A percentile compares a stretch with the other conserved stretches of the same genome.
Conservation (phyloP, 2,329 filamentous ascomycete genomes). For the Dothidotthia symphoricarpi region DNA sequence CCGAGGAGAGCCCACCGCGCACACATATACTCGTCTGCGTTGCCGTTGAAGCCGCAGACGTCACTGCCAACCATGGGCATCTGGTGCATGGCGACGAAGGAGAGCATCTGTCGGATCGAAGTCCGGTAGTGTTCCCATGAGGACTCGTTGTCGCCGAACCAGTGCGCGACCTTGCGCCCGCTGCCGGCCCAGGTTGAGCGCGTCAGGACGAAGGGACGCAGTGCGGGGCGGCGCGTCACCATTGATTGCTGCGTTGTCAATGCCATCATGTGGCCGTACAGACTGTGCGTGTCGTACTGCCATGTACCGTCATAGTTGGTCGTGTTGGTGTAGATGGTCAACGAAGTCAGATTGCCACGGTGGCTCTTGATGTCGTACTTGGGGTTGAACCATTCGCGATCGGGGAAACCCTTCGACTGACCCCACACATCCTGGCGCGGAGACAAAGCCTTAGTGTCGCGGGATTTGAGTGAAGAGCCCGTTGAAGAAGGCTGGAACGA, state of each 20-base stretch:
- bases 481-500: slow-evolving; percentile 59
- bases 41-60: slow-evolving; percentile 71
- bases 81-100: slow-evolving; percentile 50
- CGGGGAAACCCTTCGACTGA: slow-evolving; percentile 58
- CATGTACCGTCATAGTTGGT: slow-evolving; percentile 65
- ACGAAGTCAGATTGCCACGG: slow-evolving; percentile 46
- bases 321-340: slow-evolving; percentile 64
- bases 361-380: slow-evolving; percentile 66
- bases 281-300: slow-evolving; percentile 74
- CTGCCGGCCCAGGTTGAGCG: slow-evolving; percentile 74
- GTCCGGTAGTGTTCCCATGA: slow-evolving; percentile 48
- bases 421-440: slow-evolving; percentile 29
- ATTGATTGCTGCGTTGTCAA: slow-evolving; percentile 63
- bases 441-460: slow-evolving; percentile 6
- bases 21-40: slow-evolving; percentile 67
- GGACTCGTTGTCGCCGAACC: slow-evolving; percentile 58
- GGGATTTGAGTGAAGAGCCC: slow-evolving; percentile 8
- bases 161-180: slow-evolving; percentile 59
- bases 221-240: slow-evolving; percentile 60
- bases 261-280: slow-evolving; percentile 77
- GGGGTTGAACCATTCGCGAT: slow-evolving; percentile 63
- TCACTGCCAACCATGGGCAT: slow-evolving; percentile 56
- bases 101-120: slow-evolving; percentile 45
- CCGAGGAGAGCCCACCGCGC: slow-evolving; percentile 73
- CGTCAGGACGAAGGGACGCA: slow-evolving; percentile 70